phyloP scores from a whole-genome alignment of 1,139 yeast genomes.

The Pichia sp. region DNA sequence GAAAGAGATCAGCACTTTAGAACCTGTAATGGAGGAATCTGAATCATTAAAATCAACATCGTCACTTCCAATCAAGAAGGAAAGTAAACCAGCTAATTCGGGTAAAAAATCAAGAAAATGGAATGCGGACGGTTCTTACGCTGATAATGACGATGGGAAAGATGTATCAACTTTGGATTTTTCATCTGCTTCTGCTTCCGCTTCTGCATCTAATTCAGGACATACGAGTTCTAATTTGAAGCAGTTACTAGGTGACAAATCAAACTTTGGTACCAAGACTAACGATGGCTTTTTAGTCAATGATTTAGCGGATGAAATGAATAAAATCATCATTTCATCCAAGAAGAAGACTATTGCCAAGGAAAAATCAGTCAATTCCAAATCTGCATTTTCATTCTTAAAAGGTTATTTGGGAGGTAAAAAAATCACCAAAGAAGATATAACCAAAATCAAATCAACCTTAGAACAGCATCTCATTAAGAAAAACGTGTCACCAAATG shows the following conservation, averaged over 20 bases:
- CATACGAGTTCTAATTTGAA: constrained; percentile 16
- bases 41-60: not conserved
- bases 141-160: constrained; percentile 26
- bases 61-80: constrained; percentile 3
- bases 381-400: constrained; percentile 43
- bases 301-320: constrained; percentile 39
- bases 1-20: constrained; percentile 6
- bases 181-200: constrained; percentile 23
- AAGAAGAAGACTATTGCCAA: constrained; percentile 12
- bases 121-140: constrained; percentile 42
- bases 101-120: constrained; percentile 35
- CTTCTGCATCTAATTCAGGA: constrained; percentile 9
- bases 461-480: constrained; percentile 40
- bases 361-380: constrained; percentile 20
- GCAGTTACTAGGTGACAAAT: constrained; percentile 30
- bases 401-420: constrained; percentile 54
- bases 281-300: constrained; percentile 42
- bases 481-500: constrained; percentile 48
- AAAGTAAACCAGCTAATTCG: constrained; percentile 2
- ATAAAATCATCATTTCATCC: constrained; percentile 28
- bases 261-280: constrained; percentile 37
- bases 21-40: not conserved
- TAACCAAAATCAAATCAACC: constrained; percentile 32
- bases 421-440: constrained; percentile 38
- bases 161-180: constrained; percentile 34